These are phyloP conservation scores for Russula earlei DNA, from an alignment of 768 basidiomycete genomes.

Conservation along the genomic window DNA sequence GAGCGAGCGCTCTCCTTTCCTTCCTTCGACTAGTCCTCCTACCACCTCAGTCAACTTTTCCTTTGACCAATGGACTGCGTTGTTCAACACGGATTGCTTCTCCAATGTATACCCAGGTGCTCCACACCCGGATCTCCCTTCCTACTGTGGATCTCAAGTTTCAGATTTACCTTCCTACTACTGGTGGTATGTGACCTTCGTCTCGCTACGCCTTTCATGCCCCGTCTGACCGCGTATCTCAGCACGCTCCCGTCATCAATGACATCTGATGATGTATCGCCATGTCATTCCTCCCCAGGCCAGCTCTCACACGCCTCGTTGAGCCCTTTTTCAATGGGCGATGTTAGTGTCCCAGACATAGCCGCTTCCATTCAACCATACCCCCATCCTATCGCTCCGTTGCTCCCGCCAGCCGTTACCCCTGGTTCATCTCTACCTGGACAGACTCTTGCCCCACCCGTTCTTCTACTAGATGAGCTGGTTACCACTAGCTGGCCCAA, in stretches of 20 bases:
- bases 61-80: background rate
- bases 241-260: slow-evolving; percentile 2
- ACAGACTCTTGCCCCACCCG: background rate
- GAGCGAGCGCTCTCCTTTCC: background rate
- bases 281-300: background rate
- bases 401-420: background rate
- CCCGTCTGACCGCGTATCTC: background rate
- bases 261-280: background rate
- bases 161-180: background rate
- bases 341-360: background rate
- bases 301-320: background rate
- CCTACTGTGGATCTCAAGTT: background rate
- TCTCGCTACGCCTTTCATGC: background rate
- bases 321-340: background rate
- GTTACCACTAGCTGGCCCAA: background rate
- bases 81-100: background rate
- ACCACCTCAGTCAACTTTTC: background rate
- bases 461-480: background rate
- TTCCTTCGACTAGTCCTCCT: background rate
- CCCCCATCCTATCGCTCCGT: background rate
- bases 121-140: background rate
- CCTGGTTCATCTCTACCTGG: background rate
- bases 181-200: background rate
- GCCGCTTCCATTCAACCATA: background rate
- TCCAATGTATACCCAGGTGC: background rate